phyloP scores from a whole-genome alignment of 2,329 filamentous ascomycete genomes.

The Cryphonectria japonica region DNA sequence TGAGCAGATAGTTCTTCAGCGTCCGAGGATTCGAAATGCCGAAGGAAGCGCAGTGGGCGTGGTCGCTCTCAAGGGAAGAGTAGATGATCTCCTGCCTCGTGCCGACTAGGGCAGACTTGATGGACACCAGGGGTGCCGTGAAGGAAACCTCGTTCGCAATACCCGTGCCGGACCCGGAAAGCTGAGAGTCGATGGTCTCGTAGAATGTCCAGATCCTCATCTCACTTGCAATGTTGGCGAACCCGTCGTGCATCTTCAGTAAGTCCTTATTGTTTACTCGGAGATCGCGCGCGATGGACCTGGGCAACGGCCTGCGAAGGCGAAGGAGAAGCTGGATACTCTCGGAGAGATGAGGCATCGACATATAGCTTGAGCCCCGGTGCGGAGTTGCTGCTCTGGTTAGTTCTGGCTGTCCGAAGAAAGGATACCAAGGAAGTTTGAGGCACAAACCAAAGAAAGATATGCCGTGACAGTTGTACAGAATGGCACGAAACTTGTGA shows the following conservation, averaged over 20 bases:
- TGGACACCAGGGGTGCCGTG: slow-evolving; percentile 61
- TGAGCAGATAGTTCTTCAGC: slow-evolving; percentile 45
- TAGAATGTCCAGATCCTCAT: slow-evolving; percentile 66
- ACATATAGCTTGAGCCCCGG: slow-evolving; percentile 65
- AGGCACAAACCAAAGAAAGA: slow-evolving; percentile 58
- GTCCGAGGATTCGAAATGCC: slow-evolving; percentile 54
- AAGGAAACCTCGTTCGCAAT: slow-evolving; percentile 55
- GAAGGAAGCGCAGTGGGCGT: slow-evolving; percentile 59
- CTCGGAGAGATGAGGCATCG: slow-evolving; percentile 57
- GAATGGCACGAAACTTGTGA: slow-evolving; percentile 46
- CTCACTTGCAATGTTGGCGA: slow-evolving; percentile 60
- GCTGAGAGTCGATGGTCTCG: slow-evolving; percentile 63
- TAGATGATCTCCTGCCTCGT: slow-evolving; percentile 56
- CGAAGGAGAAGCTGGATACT: slow-evolving; percentile 59
- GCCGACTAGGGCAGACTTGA: slow-evolving; percentile 57
- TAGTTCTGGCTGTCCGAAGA: slow-evolving; percentile 14
- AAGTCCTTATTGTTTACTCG: slow-evolving; percentile 55
- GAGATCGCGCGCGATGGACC: slow-evolving; percentile 54
- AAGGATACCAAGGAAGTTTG: neutral
- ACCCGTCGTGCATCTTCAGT: slow-evolving; percentile 56
- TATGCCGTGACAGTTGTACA: slow-evolving; percentile 62
- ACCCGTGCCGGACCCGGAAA: slow-evolving; percentile 48
- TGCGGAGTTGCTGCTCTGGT: slow-evolving; percentile 57
- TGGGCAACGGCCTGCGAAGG: slow-evolving; percentile 54
- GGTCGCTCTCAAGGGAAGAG: slow-evolving; percentile 55